Base-by-base conservation (phyloP, 306 rosid genomes). In the Medicago ruthenica region DNA sequence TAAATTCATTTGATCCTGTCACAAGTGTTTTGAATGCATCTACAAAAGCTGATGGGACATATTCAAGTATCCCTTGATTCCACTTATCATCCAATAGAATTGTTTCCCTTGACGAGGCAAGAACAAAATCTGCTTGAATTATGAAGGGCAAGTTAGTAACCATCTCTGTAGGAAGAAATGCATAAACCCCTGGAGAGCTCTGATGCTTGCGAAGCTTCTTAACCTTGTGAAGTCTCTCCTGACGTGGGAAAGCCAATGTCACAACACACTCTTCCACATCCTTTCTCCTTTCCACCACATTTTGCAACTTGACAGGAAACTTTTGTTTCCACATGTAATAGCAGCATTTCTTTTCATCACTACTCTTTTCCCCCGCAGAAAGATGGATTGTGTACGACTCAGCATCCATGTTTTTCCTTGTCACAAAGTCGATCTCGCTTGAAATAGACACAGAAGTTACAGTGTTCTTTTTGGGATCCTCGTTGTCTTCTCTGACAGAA, bases 111-210 rank as follows among this genome's bases (percentile, higher is more conserved):
- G 55, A 50, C 18, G 20, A 50, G 55, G 55, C 55, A 50, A 50
- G 55, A 8, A 50, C 18, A 50, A 50, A 50, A 50, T 50, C 55
- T n/a, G 55, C 55, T 6, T 50, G 55, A 50, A 50, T 50, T 15
- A 50, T 50, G 55, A 50, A 50, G 4, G 55, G 55, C 4, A 50
- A 50, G 6, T 50, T 50, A 1, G 55, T n/a, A 5, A 50, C 55
- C 55, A 50, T 50, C 55, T 50, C 18, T 50, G 55, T 50, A 50
- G 55, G 55, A 50, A 50, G 55, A 50, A 50, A 50, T 7, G 55
- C 55, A 6, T 6, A 50, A 50, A 50, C 20, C 8, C 55, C 55
- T n/a, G 55, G 55, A 6, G 6, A 50, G 9, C 18, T n/a, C 9
- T n/a, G n/a, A n/a, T n/a, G n/a, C n/a, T n/a, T n/a, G n/a, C n/a